Base-by-base conservation (phyloP, 805 yeast species). In the Starmerella etchellsii region DNA sequence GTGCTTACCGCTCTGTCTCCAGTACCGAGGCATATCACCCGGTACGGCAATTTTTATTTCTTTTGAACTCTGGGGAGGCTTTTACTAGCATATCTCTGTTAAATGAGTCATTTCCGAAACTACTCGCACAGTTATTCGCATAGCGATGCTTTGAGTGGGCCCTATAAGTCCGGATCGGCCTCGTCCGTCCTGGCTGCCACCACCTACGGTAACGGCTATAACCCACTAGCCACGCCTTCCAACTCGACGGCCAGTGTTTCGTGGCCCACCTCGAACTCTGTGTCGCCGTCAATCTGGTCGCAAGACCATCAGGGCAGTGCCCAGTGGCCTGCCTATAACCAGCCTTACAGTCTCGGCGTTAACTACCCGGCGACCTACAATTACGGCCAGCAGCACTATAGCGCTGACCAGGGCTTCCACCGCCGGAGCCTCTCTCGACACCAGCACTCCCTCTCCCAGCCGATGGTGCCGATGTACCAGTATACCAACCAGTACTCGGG, bases 281-380 rank as follows among this genome's bases (percentile, higher is more conserved):
- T 30, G n/a, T 42, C 49, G 9, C 51, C 49, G 4, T 45, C 49
- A 11, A 45, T 48, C 25, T 48, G 51, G 51, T 45, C 49, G 14
- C 45, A 37, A n/a, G 40, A 46, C 36, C 50, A 48, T 25, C 42
- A 39, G 25, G 41, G 43, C 24, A 26, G 30, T 20, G 26, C 36
- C 15, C 44, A 31, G 20, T 41, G 44, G 47, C 47, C 47, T 7
- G 6, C 33, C n/a, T 4, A 29, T 7, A 33, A n/a, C n/a, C n/a
- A n/a, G n/a, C n/a, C n/a, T n/a, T n/a, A n/a, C n/a, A n/a, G n/a
- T n/a, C 15, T 25, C n/a, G 19, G 25, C 10, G 7, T 8, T 10
- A 23, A 23, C 10, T 23, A 23, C 25, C n/a, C n/a, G n/a, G 27
- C 19, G 8, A 19, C 19, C 9, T 36, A 28, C 34, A 11, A 36